Conservation (phyloP, 1,284 basidiomycete genomes). For the Xerocomus alliaceus region DNA sequence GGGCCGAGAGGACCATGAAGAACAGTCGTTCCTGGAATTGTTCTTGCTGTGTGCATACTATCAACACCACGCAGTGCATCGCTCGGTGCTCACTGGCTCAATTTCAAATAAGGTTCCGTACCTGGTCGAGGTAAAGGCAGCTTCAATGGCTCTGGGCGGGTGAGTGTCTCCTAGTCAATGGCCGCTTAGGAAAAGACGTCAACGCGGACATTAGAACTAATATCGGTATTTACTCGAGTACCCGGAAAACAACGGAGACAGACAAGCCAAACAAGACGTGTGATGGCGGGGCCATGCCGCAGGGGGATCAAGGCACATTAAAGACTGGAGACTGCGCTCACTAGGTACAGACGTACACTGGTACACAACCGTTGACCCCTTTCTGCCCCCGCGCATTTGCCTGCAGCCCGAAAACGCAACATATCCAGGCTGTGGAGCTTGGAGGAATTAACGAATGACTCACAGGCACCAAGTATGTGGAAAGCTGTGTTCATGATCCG, state of each 20-base stretch:
- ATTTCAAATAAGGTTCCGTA: conserved; percentile 1
- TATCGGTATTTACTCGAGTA: neutral
- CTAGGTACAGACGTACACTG: neutral
- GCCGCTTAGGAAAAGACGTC: neutral
- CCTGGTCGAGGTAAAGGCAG: neutral
- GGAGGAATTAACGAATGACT: neutral
- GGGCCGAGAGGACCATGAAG: neutral
- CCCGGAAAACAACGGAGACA: neutral
- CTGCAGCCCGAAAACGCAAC: neutral
- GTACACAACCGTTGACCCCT: neutral
- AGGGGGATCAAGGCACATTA: neutral
- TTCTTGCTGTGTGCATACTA: neutral
- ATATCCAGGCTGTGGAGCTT: neutral
- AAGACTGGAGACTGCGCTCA: neutral
- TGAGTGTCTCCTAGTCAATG: neutral
- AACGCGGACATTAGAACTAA: conserved; percentile 1
- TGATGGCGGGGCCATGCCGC: neutral
- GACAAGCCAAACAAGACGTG: neutral
- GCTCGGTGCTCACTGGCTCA: neutral
- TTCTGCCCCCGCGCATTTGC: neutral
- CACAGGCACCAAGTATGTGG: neutral
- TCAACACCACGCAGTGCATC: neutral
- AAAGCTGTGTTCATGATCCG: conserved; percentile 1
- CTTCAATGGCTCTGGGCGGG: neutral
- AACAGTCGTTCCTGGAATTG: no score